Base-by-base conservation (phyloP, 2,329 filamentous ascomycete species). In the Helotiales sp. region DNA sequence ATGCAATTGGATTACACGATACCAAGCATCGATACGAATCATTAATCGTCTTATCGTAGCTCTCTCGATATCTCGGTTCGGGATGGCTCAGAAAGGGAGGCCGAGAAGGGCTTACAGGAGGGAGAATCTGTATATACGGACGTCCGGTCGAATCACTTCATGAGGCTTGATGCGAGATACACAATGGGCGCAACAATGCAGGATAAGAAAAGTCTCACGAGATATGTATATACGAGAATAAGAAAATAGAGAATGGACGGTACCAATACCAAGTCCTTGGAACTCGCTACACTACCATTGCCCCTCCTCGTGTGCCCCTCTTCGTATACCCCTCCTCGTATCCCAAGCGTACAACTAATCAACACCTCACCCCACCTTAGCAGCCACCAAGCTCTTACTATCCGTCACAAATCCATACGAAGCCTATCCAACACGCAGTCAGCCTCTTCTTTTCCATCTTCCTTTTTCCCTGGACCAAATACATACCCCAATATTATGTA, bases 401-500 rank as follows among this genome's bases (percentile, higher is more conserved):
- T 65, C 50, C 40, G 60, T 65, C 15, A 67, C 56, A 53, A 68
- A 67, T 5, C 65, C 66, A 40, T 65, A 67, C 31, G 57, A 59
- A 36, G 54, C 19, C 48, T 56, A 25, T 29, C n/a, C n/a, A n/a
- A 31, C 29, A 19, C 24, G 12, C n/a, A 22, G 22, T 52, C 54
- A 52, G 47, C 40, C 17, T 48, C 19, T 48, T 24, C 27, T 31
- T 9, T 34, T 9, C 31, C 31, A 15, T 9, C 15, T 34, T 9
- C 9, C 9, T 9, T 9, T 34, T n/a, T n/a, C n/a, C n/a, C n/a
- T n/a, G n/a, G n/a, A n/a, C n/a, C n/a, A 47, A 22, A n/a, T 24
- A 75, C 75, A 68, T 54, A 75, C 74, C 42, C 69, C 62, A 29
- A 73, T 61, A 63, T 77, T 77, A 31, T 63, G 59, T 54, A 73